A percentile compares a stretch with the other conserved stretches of the same genome.
These are phyloP conservation scores for Euphorbia lathyris DNA, from an alignment of 345 rosid genomes.

Conservation along the genomic window DNA sequence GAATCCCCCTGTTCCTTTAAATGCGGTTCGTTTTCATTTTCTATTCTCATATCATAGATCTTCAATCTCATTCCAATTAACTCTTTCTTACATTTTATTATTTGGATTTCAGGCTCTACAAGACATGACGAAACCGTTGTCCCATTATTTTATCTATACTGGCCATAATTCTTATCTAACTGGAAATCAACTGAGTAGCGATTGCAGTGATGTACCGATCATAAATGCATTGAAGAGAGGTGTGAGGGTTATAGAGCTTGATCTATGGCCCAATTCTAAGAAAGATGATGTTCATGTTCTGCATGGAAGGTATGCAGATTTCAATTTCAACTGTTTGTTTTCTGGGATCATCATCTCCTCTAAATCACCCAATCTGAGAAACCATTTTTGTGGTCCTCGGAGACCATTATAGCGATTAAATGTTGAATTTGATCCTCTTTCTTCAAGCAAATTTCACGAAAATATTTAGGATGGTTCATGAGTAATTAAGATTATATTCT, in stretches of 20 bases:
- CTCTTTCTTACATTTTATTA: neutral
- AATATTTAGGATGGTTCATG: neutral
- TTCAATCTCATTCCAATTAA: neutral
- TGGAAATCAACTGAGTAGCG: constrained; percentile 30
- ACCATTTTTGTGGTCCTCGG: neutral
- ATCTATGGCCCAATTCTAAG: constrained; percentile 26
- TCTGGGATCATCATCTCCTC: neutral
- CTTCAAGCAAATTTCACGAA: neutral
- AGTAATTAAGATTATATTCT: neutral
- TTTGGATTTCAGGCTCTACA: constrained; percentile 19
- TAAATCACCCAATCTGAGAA: neutral
- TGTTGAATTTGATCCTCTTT: neutral
- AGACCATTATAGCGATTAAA: neutral
- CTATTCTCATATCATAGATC: constrained; percentile 7
- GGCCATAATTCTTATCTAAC: constrained; percentile 34
- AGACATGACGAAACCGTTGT: constrained; percentile 30
- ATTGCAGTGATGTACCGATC: constrained; percentile 24
- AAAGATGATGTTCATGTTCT: constrained; percentile 21
- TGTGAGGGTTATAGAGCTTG: constrained; percentile 30
- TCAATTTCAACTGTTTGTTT: neutral
- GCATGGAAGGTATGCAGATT: constrained; percentile 25
- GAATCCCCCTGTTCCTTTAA: constrained; percentile 52
- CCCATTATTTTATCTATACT: constrained; percentile 29
- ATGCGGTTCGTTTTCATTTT: constrained; percentile 8
- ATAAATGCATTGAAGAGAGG: constrained; percentile 26